Evolutionary conservation across 179 eudicot species (phyloP), one percentile per base, ranked within the genome.

Genomic region (Beta corolliflora): DNA sequence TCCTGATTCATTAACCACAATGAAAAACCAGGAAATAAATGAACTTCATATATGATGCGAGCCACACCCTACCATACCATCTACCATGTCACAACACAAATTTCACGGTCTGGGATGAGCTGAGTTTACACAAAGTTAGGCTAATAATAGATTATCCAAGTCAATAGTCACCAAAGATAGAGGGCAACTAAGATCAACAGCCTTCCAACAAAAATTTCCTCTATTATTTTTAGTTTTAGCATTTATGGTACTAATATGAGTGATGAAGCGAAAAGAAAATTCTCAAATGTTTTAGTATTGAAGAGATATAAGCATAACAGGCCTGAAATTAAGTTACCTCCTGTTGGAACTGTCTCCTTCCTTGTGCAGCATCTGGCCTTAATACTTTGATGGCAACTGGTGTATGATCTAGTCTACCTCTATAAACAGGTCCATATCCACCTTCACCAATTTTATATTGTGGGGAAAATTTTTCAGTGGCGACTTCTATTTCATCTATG

Each of bases 301-400:
- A 59, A 61, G 36, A 31, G 54, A 65, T 58, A 69, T 55, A 18
- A 78, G 36, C 36, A 31, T 31, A 66, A 61, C 18, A 52, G 65
- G 48, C 14, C n/a, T n/a, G 2, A 4, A 55, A 44, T 25, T 5
- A 36, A n/a, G 23, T 31, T 88, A 88, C 90, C 89, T 88, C 90
- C 79, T 88, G 90, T 58, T 88, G 89, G 78, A 88, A 88, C 48
- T 88, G 90, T 52, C 75, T 84, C 80, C 84, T 78, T 64, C 90
- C 90, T 86, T 88, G 90, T 56, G 90, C 87, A 71, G 89, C 90
- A 75, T 88, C 90, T 16, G 90, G 89, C 73, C 89, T 64, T 53
- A 88, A 73, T 9, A 88, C 84, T 77, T 88, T 88, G 63, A 88
- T 88, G 15, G 90, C 90, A 9, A 88, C 90, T 7, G 86, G 89